Evolutionary conservation across 2,329 filamentous ascomycete genomes (phyloP).

Genomic region (Paecilomyces sp.): DNA sequence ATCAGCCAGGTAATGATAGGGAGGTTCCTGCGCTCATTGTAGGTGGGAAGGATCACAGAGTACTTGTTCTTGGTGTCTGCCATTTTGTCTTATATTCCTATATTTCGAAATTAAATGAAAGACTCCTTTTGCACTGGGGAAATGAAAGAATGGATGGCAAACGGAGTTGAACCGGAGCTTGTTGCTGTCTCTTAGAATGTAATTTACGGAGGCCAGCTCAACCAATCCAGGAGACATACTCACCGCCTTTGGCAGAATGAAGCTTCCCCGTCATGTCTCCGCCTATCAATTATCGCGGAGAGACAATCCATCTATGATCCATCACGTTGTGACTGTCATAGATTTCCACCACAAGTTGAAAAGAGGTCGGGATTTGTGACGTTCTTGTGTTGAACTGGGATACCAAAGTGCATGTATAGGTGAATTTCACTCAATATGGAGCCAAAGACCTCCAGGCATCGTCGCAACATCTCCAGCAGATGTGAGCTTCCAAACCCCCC

Average conservation of each 20-base stretch:
- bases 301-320: background rate
- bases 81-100: constrained; percentile 21
- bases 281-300: constrained; percentile 15
- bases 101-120: background rate
- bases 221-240: constrained; percentile 15
- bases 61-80: constrained; percentile 63
- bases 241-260: constrained; percentile 23
- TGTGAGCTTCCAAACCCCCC: constrained; percentile 18
- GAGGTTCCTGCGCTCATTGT: constrained; percentile 96
- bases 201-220: constrained; percentile 17
- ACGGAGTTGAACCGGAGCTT: constrained; percentile 10
- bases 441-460: constrained; percentile 18
- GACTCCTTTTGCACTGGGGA: background rate
- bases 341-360: background rate
- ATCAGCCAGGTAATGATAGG: constrained; percentile 94
- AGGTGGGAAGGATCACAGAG: constrained; percentile 94
- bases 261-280: background rate
- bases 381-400: background rate
- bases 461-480: constrained; percentile 27
- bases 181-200: constrained; percentile 11
- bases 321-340: background rate
- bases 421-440: constrained; percentile 11
- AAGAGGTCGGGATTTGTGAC: background rate
- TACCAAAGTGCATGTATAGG: background rate
- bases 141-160: background rate